phyloP scores from a whole-genome alignment of 1,284 basidiomycete species.

The Trichosporon sp. region DNA sequence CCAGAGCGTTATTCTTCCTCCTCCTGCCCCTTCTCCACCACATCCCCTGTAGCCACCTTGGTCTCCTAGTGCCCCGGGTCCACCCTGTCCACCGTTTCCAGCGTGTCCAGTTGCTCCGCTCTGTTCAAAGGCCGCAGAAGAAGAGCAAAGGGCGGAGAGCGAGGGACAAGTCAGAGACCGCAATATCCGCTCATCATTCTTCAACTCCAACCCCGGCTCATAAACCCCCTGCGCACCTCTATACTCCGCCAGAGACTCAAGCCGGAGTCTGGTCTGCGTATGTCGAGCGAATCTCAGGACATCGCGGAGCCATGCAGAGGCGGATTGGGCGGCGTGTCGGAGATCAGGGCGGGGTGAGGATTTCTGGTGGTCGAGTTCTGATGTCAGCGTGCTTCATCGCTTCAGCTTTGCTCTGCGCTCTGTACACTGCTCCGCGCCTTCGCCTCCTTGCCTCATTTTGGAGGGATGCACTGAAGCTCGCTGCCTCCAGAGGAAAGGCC shows the following conservation, averaged over 20 bases:
- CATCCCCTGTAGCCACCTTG: too few relatives aligned
- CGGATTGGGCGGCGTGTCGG: neutral
- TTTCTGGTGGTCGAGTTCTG: slow-evolving; percentile 2
- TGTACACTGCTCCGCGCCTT: too few relatives aligned
- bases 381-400: neutral
- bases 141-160: neutral
- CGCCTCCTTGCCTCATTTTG: too few relatives aligned
- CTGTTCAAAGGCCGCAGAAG: neutral
- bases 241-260: neutral
- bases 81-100: neutral
- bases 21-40: neutral
- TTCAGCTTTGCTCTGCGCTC: neutral
- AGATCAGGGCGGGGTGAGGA: neutral
- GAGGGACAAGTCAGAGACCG: neutral
- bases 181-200: neutral
- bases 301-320: neutral
- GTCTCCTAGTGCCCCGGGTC: too few relatives aligned
- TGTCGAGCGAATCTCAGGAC: neutral
- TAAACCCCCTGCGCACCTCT: neutral
- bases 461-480: too few relatives aligned
- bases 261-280: neutral
- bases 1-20: slow-evolving; percentile 1
- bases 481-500: too few relatives aligned
- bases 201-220: neutral
- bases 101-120: too few relatives aligned